Conservation (phyloP, 139 green algal species). For the Coccomyxa sp. region DNA sequence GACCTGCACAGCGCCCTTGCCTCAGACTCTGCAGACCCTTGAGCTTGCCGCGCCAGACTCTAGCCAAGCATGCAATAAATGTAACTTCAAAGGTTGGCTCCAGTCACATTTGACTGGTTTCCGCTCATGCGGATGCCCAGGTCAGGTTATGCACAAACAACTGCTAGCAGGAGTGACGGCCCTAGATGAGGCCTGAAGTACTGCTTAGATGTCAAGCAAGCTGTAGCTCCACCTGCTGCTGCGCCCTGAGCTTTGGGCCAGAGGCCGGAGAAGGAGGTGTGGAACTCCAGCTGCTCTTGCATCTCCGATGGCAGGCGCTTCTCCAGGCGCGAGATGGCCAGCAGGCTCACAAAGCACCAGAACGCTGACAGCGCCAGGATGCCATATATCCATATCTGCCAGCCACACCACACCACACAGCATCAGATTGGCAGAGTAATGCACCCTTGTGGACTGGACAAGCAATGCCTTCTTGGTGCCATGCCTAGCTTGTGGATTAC, state of each 20-base stretch:
- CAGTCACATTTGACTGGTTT: too few relatives aligned
- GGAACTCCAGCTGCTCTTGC: not conserved
- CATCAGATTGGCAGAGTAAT: not conserved
- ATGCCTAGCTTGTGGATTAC: not conserved
- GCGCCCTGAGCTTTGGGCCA: not conserved
- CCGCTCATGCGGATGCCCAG: too few relatives aligned
- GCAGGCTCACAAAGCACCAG: constrained; percentile 3
- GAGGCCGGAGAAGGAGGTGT: not conserved
- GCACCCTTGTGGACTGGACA: not conserved
- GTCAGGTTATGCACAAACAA: too few relatives aligned
- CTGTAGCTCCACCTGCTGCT: too few relatives aligned
- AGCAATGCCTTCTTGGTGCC: not conserved
- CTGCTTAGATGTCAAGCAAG: too few relatives aligned
- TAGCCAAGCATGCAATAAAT: too few relatives aligned
- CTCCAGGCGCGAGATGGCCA: not conserved
- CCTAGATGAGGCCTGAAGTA: too few relatives aligned
- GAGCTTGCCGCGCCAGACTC: too few relatives aligned
- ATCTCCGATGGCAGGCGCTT: not conserved
- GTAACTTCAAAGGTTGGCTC: too few relatives aligned
- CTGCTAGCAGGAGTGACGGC: too few relatives aligned
- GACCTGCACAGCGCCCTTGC: too few relatives aligned
- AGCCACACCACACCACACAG: not conserved
- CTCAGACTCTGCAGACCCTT: too few relatives aligned
- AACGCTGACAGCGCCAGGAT: not conserved
- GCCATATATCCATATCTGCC: not conserved